Evolutionary conservation across 805 yeast genomes (phyloP).

Genomic region (Metschnikowia baotianmanensis): DNA sequence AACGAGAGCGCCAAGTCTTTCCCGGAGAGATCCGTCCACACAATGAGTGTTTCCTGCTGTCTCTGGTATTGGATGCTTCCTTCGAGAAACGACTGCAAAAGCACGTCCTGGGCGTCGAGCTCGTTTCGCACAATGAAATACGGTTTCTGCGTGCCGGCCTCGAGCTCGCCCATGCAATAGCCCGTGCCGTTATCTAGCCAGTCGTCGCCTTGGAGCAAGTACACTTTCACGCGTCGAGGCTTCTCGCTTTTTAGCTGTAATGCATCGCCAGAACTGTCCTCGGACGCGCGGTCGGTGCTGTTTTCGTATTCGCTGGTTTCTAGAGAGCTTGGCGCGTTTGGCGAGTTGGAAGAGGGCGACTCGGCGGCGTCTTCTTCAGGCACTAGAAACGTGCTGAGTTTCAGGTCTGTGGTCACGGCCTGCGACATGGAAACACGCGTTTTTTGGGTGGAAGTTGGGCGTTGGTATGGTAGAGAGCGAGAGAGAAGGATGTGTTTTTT

Average conservation of each 20-base stretch:
- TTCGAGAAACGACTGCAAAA: conserved; percentile 64
- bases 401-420: conserved; percentile 3
- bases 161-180: conserved; percentile 69
- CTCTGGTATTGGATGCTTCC: conserved; percentile 83
- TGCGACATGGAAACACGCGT: not conserved
- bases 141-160: conserved; percentile 40
- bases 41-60: conserved; percentile 91
- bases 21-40: conserved; percentile 82
- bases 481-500: too few species aligned
- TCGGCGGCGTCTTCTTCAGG: not conserved
- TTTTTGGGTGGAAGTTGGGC: not conserved
- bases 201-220: conserved; percentile 70
- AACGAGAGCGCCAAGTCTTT: conserved; percentile 85
- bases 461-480: too few species aligned
- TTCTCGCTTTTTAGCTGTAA: conserved; percentile 17
- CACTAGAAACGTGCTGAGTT: conserved; percentile 4
- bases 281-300: too few species aligned
- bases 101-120: conserved; percentile 51
- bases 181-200: conserved; percentile 97
- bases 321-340: too few species aligned
- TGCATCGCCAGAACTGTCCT: not conserved
- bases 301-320: not conserved
- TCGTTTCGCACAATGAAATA: conserved; percentile 74
- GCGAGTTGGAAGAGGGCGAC: too few species aligned
- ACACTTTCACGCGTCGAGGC: conserved; percentile 88